Percentiles rank a stretch among this genome's conserved stretches.
These are phyloP conservation scores for Botryococcus braunii DNA, from an alignment of 163 green algal species.

Conservation along the genomic window DNA sequence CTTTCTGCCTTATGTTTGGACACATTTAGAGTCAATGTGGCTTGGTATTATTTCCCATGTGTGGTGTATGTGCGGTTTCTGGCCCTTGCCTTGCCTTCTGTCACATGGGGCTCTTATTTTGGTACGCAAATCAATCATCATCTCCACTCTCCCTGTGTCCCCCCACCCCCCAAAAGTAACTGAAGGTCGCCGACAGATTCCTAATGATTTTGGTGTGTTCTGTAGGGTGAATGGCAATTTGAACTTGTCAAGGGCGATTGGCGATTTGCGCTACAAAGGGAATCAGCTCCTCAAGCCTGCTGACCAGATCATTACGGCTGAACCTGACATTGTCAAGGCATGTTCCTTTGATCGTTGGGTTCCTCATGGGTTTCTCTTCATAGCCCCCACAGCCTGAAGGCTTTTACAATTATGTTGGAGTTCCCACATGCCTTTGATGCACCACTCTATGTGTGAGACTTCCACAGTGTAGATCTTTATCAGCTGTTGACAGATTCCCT, in stretches of 20 bases:
- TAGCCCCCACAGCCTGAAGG: background rate
- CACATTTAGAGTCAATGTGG: no score
- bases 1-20: no score
- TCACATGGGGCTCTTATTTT: no score
- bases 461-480: background rate
- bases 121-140: no score
- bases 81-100: no score
- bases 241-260: slow-evolving; percentile 92
- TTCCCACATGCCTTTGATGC: background rate
- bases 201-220: background rate
- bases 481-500: background rate
- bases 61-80: no score
- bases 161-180: no score
- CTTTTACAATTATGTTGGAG: background rate
- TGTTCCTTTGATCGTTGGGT: no score
- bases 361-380: no score
- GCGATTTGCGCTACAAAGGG: slow-evolving; percentile 93
- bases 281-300: slow-evolving; percentile 53
- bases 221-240: slow-evolving; percentile 92
- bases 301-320: slow-evolving; percentile 83
- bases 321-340: slow-evolving; percentile 60
- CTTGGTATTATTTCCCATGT: no score
- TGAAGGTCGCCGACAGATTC: no score
- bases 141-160: no score
- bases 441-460: background rate